These are phyloP conservation scores for Salvia sclarea DNA, from an alignment of 305 asterid species.

Conservation along the genomic window DNA sequence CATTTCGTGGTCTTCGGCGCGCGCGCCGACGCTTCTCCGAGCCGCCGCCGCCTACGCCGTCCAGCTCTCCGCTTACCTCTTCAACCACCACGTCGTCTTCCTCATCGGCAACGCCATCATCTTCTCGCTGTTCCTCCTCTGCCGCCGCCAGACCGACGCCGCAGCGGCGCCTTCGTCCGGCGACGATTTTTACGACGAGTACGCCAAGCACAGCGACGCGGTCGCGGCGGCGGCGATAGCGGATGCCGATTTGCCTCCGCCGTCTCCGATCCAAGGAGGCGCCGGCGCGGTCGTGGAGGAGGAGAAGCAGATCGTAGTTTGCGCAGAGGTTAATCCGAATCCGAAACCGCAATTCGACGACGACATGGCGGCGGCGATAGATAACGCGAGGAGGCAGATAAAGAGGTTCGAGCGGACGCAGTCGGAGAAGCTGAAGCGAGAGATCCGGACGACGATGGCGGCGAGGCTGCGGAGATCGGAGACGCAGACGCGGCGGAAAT, in stretches of 20 bases:
- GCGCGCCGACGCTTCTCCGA: conserved; percentile 42
- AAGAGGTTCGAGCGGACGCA: conserved; percentile 72
- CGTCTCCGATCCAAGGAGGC: conserved; percentile 2
- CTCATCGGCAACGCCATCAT: conserved; percentile 75
- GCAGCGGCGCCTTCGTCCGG: not conserved
- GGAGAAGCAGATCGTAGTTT: conserved; percentile 24
- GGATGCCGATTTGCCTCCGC: conserved; percentile 12
- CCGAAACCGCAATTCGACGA: conserved; percentile 41
- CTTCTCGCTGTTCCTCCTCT: conserved; percentile 44
- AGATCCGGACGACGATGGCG: conserved; percentile 44
- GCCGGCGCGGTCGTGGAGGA: conserved; percentile 33
- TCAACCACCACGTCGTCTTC: conserved; percentile 75
- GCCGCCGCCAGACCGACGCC: conserved; percentile 51
- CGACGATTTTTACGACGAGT: conserved; percentile 51
- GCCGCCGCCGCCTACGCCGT: conserved; percentile 22
- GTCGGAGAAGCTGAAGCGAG: conserved; percentile 65
- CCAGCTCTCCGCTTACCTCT: conserved; percentile 36
- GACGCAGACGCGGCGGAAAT: conserved; percentile 39
- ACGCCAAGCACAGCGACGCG: conserved; percentile 45
- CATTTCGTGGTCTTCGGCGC: conserved; percentile 66
- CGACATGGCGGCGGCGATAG: conserved; percentile 50
- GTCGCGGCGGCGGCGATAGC: conserved; percentile 20
- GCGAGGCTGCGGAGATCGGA: conserved; percentile 60
- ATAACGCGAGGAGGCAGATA: conserved; percentile 55
- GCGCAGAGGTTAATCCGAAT: not conserved